Conservation (phyloP, 768 basidiomycete genomes). For the Russula vinacea region DNA sequence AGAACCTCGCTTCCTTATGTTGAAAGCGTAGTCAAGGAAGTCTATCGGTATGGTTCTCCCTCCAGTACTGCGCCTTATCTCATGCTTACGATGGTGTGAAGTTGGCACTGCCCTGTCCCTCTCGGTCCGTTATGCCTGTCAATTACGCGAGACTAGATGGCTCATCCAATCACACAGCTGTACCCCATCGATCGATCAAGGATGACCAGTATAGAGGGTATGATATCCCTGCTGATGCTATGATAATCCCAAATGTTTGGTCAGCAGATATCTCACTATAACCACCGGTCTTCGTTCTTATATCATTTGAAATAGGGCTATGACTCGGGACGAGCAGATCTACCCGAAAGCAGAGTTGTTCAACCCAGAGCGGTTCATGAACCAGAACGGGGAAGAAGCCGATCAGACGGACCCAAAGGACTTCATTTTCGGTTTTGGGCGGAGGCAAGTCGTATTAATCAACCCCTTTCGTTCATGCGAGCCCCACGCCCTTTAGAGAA, state of each 20-base stretch:
- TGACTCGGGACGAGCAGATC: slow-evolving; percentile 27
- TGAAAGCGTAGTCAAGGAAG: slow-evolving; percentile 30
- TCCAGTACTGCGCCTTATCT: background rate
- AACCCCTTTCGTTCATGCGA: background rate
- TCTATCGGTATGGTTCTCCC: slow-evolving; percentile 28
- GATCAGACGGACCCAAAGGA: slow-evolving; percentile 24
- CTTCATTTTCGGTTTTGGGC: slow-evolving; percentile 30
- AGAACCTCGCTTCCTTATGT: slow-evolving; percentile 32
- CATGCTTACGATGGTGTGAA: slow-evolving; percentile 2
- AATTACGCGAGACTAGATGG: background rate
- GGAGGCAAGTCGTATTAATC: slow-evolving; percentile 18
- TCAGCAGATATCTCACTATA: slow-evolving; percentile 7
- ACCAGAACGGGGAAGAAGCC: slow-evolving; percentile 4
- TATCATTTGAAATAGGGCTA: slow-evolving; percentile 24
- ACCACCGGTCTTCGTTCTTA: slow-evolving; percentile 2
- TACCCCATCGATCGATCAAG: slow-evolving; percentile 30
- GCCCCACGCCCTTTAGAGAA: slow-evolving; percentile 4
- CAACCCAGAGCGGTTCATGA: slow-evolving; percentile 29
- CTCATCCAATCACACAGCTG: slow-evolving; percentile 23
- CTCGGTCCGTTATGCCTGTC: slow-evolving; percentile 21
- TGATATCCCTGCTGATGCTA: slow-evolving; percentile 28
- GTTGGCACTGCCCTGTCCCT: slow-evolving; percentile 29
- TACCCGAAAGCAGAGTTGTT: slow-evolving; percentile 24
- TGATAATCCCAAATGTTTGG: slow-evolving; percentile 31
- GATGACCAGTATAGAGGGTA: slow-evolving; percentile 29